phyloP scores from a whole-genome alignment of 495 filamentous ascomycete genomes.

The Cenococcum geophilum region DNA sequence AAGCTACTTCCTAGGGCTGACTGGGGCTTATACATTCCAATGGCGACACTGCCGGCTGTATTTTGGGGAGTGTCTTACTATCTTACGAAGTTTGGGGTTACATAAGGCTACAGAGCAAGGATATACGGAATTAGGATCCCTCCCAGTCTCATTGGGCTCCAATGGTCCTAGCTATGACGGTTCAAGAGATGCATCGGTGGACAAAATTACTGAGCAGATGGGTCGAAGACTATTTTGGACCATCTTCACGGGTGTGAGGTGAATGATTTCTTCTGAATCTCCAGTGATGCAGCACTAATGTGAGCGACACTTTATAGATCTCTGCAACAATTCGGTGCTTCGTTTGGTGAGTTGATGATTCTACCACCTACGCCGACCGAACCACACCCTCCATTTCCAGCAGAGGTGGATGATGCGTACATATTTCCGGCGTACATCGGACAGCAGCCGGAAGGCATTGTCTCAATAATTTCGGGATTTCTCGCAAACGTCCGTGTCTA shows the following conservation, averaged over 20 bases:
- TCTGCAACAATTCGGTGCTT: slow-evolving; percentile 63
- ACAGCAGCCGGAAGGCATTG: slow-evolving; percentile 53
- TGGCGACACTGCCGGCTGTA: slow-evolving; percentile 62
- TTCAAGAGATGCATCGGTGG: slow-evolving; percentile 39
- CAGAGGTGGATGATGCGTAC: slow-evolving; percentile 73
- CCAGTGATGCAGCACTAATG: slow-evolving; percentile 1
- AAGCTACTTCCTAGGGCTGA: slow-evolving; percentile 75
- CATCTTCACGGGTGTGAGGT: slow-evolving; percentile 58
- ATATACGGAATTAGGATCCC: slow-evolving; percentile 26
- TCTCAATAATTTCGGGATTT: slow-evolving; percentile 66
- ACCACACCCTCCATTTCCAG: slow-evolving; percentile 72
- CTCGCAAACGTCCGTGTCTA: slow-evolving; percentile 70
- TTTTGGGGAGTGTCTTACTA: slow-evolving; percentile 65
- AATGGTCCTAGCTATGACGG: slow-evolving; percentile 32
- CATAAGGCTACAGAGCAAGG: slow-evolving; percentile 45
- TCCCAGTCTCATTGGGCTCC: slow-evolving; percentile 12
- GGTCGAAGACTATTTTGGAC: slow-evolving; percentile 75
- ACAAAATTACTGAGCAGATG: slow-evolving; percentile 71
- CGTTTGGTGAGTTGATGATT: slow-evolving; percentile 57
- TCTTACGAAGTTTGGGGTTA: slow-evolving; percentile 60
- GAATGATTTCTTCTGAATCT: neutral
- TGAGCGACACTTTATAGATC: slow-evolving; percentile 40
- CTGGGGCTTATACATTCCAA: slow-evolving; percentile 62
- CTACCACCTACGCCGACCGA: slow-evolving; percentile 64
- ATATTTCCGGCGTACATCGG: slow-evolving; percentile 58